A percentile compares a stretch with the other conserved stretches of the same genome.
Conservation (phyloP, 164 flowering plant species). For the Tetracentron sinense region DNA sequence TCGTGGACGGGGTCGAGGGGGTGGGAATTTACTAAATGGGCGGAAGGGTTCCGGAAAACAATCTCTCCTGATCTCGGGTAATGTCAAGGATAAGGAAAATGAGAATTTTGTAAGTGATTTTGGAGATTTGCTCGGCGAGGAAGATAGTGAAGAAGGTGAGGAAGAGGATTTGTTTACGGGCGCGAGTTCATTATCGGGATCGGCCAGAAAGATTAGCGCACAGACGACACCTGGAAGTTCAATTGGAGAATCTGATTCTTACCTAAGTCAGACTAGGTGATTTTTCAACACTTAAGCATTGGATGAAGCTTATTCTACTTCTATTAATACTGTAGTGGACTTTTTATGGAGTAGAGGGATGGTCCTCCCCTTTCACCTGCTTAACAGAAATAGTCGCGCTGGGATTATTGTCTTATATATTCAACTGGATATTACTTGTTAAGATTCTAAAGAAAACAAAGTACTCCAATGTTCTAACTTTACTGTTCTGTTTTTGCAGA, state of each 20-base stretch:
- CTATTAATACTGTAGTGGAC: no score
- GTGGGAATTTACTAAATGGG: conserved; percentile 9
- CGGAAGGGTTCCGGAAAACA: conserved; percentile 4
- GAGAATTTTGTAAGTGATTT: conserved; percentile 19
- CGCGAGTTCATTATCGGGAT: conserved; percentile 22
- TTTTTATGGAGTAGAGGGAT: no score
- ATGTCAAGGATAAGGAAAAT: conserved; percentile 23
- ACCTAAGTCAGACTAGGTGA: conserved; percentile 74
- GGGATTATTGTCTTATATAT: no score
- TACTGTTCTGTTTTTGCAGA: no score
- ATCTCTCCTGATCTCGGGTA: background rate
- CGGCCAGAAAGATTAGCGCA: conserved; percentile 14
- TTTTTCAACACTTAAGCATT: background rate
- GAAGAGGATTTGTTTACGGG: conserved; percentile 25
- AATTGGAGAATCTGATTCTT: conserved; percentile 43
- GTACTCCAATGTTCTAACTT: no score
- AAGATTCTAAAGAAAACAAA: no score
- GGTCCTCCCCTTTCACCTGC: no score
- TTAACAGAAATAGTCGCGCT: no score
- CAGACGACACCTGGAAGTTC: conserved; percentile 22
- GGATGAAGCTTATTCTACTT: no score
- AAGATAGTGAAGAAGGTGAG: conserved; percentile 28
- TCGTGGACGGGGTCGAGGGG: conserved; percentile 13
- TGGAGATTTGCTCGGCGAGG: conserved; percentile 33
- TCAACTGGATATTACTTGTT: no score